Base-by-base conservation (phyloP, 164 flowering plant species). In the Sedum album region DNA sequence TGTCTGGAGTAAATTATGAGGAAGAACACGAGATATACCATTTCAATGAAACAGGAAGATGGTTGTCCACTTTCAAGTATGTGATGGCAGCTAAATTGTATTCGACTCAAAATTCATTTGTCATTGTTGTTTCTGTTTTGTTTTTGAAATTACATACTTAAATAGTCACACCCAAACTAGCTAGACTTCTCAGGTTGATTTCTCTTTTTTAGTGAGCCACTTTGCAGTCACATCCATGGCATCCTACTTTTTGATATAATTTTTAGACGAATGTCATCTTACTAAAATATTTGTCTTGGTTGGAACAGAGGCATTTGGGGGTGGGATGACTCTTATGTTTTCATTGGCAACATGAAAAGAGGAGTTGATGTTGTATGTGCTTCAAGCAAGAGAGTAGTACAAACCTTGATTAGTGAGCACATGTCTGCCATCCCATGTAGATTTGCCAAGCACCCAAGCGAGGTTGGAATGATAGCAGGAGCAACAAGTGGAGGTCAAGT, bases 241-340 rank as follows among this genome's bases (percentile, higher is more conserved):
- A 1, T 15, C 23, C 30, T 23, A 39, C 11, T 17, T 41, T 66
- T 41, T 66, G 41, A 6, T 23, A 39, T 14, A 7, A 31, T 26
- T 65, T 65, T 30, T 21, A 36, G 28, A 21, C 42, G 20, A 57
- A 44, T 35, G 9, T 38, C 21, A 48, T 60, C 25, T 35, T 33
- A 44, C 20, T 48, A 31, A 65, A 8, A 53, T 53, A 18, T 53
- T 53, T 39, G 66, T 49, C 39, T 44, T 65, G 46, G 38, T 64
- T 73, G 70, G 25, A 64, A 26, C 87, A 93, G 97, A 76, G 93
- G 87, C 30, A 83, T 87, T 71, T 94, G 98, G 97, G 98, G 95
- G 13, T 94, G 98, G 98, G 91, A 89, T 69, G 96, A 91, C 76
- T 81, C 83, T 21, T 73, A 78, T 65, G 38, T 94, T 55, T 89